phyloP scores from a whole-genome alignment of 371 early-diverging fungal species.

The Fennellomyces sp. region DNA sequence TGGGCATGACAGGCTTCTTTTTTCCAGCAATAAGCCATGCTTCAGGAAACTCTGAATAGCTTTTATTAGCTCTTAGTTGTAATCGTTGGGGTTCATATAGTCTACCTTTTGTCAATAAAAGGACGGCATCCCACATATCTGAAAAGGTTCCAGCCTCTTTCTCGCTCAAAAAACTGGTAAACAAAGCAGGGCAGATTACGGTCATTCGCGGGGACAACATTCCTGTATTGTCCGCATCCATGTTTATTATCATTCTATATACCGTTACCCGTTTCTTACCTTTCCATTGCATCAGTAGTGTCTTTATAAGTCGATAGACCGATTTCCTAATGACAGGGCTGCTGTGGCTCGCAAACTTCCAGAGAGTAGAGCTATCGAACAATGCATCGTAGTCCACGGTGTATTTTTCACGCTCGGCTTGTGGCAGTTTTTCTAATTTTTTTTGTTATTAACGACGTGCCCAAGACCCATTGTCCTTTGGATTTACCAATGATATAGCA shows the following conservation, averaged over 20 bases:
- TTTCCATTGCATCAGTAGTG: slow-evolving; percentile 39
- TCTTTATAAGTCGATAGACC: slow-evolving; percentile 47
- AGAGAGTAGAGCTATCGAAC: slow-evolving; percentile 51
- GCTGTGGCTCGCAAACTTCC: slow-evolving; percentile 47
- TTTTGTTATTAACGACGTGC: too few species aligned
- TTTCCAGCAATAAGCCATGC: slow-evolving; percentile 66
- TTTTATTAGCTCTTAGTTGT: neutral
- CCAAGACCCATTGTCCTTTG: too few species aligned
- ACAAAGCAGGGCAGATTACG: slow-evolving; percentile 54
- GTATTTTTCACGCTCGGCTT: slow-evolving; percentile 41
- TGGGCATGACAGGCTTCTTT: slow-evolving; percentile 68
- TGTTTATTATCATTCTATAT: neutral
- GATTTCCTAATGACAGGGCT: slow-evolving; percentile 57
- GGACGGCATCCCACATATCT: slow-evolving; percentile 66
- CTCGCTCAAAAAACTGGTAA: slow-evolving; percentile 56
- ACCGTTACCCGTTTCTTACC: slow-evolving; percentile 24
- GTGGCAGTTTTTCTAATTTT: slow-evolving; percentile 30
- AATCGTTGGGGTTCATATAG: neutral
- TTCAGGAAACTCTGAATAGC: slow-evolving; percentile 53
- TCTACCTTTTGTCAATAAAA: slow-evolving; percentile 69
- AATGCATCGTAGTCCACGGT: slow-evolving; percentile 45
- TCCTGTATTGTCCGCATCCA: slow-evolving; percentile 8
- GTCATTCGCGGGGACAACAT: slow-evolving; percentile 46
- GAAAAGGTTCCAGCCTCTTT: slow-evolving; percentile 55
- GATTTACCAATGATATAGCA: slow-evolving; percentile 55